phyloP scores from a whole-genome alignment of 371 early-diverging fungal species.

The Synchytrium microbalum region DNA sequence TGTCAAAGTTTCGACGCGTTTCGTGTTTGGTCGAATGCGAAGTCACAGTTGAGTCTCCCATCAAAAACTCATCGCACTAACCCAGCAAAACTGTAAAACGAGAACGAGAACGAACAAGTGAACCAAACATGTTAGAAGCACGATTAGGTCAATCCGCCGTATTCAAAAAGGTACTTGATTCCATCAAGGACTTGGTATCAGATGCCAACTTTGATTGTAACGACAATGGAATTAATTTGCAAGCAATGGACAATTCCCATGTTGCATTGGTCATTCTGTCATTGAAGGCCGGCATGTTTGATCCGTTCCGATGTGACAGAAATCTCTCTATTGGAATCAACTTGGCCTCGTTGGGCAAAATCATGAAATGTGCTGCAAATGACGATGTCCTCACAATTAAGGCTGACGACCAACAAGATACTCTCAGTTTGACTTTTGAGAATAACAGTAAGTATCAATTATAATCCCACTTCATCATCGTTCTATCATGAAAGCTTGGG shows the following conservation, averaged over 20 bases:
- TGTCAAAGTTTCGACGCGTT: too few species aligned
- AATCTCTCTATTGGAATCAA: slow-evolving; percentile 89
- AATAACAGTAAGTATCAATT: slow-evolving; percentile 36
- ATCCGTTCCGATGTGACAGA: slow-evolving; percentile 91
- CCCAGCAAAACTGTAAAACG: too few species aligned
- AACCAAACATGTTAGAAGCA: slow-evolving; percentile 27
- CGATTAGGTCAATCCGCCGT: slow-evolving; percentile 39
- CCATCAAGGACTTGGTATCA: slow-evolving; percentile 92
- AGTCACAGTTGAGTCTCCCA: too few species aligned
- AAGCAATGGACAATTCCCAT: slow-evolving; percentile 98
- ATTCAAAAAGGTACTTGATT: slow-evolving; percentile 91
- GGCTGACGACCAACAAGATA: slow-evolving; percentile 83
- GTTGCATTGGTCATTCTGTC: slow-evolving; percentile 90
- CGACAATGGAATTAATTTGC: slow-evolving; percentile 92
- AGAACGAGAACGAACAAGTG: too few species aligned
- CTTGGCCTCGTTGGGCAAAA: slow-evolving; percentile 77
- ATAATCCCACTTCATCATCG: not conserved
- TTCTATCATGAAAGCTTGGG: not conserved
- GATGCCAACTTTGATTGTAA: slow-evolving; percentile 98
- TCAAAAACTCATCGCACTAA: too few species aligned
- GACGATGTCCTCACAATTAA: slow-evolving; percentile 87
- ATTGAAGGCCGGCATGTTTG: slow-evolving; percentile 83
- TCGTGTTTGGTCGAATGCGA: too few species aligned
- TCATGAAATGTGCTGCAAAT: slow-evolving; percentile 89
- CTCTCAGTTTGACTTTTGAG: slow-evolving; percentile 77